Percentiles rank a stretch among this genome's conserved stretches.
Conservation (phyloP, 2,329 filamentous ascomycete genomes). For the Diaporthe vexans region DNA sequence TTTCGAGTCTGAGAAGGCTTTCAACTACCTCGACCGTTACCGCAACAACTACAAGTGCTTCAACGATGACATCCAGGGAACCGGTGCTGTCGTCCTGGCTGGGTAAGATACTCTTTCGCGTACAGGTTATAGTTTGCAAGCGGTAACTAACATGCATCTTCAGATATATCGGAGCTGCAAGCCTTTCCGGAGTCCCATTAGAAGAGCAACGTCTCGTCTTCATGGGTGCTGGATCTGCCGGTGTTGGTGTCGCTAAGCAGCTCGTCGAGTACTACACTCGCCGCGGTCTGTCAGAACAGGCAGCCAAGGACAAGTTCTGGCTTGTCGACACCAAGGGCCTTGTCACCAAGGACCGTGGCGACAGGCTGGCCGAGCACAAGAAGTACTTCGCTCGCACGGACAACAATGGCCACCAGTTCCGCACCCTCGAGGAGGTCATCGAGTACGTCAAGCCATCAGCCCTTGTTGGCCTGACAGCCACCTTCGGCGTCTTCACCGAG, state of each 20-base stretch:
- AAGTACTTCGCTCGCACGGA: slow-evolving; percentile 77
- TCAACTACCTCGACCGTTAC: slow-evolving; percentile 92
- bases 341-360: slow-evolving; percentile 92
- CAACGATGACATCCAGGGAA: slow-evolving; percentile 99
- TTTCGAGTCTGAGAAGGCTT: slow-evolving; percentile 93
- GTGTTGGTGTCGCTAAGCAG: slow-evolving; percentile 97
- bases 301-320: slow-evolving; percentile 93
- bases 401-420: slow-evolving; percentile 78
- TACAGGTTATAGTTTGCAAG: slow-evolving; percentile 5
- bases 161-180: slow-evolving; percentile 79
- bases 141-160: slow-evolving; percentile 51
- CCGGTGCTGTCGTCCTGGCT: slow-evolving; percentile 92
- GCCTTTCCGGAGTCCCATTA: slow-evolving; percentile 85
- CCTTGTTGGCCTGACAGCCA: slow-evolving; percentile 93
- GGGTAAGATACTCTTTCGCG: slow-evolving; percentile 68
- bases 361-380: slow-evolving; percentile 93
- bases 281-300: slow-evolving; percentile 88
- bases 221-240: slow-evolving; percentile 94
- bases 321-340: slow-evolving; percentile 97
- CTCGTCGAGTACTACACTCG: slow-evolving; percentile 97
- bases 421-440: slow-evolving; percentile 89
- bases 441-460: slow-evolving; percentile 96
- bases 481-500: slow-evolving; percentile 94
- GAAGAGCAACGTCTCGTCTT: slow-evolving; percentile 96
- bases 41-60: slow-evolving; percentile 93